phyloP scores from a whole-genome alignment of 352 stramenopile genomes.

The Phytophthora podocarpi region DNA sequence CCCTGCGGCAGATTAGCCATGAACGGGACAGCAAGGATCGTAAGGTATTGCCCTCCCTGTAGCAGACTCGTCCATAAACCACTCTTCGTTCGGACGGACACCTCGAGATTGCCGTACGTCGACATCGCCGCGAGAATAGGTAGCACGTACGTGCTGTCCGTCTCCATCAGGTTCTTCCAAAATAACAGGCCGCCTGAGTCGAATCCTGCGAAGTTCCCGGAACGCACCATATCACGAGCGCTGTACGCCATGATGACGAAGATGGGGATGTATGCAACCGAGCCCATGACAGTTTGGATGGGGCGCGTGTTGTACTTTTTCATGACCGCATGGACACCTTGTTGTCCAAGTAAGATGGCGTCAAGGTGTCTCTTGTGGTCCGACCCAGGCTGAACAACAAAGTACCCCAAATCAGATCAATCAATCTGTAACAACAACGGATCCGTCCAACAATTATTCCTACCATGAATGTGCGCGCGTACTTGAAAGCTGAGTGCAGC shows the following conservation, averaged over 20 bases:
- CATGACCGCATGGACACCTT: slow-evolving; percentile 62
- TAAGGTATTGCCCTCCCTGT: slow-evolving; percentile 55
- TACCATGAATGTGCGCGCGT: slow-evolving; percentile 73
- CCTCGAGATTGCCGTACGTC: slow-evolving; percentile 72
- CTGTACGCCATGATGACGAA: slow-evolving; percentile 81
- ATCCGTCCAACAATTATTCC: background rate
- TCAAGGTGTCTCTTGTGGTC: slow-evolving; percentile 56
- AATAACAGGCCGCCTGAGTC: slow-evolving; percentile 65
- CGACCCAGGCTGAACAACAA: slow-evolving; percentile 37
- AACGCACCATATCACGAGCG: slow-evolving; percentile 78
- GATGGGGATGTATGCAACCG: slow-evolving; percentile 70
- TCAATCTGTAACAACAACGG: background rate
- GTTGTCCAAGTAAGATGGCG: slow-evolving; percentile 50
- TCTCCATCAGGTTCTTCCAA: slow-evolving; percentile 72
- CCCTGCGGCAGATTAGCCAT: slow-evolving; percentile 61
- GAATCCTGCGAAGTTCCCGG: slow-evolving; percentile 62
- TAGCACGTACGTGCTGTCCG: slow-evolving; percentile 65
- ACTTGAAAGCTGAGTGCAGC: slow-evolving; percentile 76
- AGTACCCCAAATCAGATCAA: slow-evolving; percentile 8
- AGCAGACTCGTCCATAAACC: slow-evolving; percentile 50
- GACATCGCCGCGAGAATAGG: slow-evolving; percentile 56
- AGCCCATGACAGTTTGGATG: slow-evolving; percentile 66
- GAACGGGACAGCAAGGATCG: slow-evolving; percentile 58
- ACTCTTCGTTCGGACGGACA: slow-evolving; percentile 54
- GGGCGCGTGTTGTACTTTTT: slow-evolving; percentile 80